Base-by-base conservation (phyloP, 106 monocot genomes). In the Platanthera guangdongensis region DNA sequence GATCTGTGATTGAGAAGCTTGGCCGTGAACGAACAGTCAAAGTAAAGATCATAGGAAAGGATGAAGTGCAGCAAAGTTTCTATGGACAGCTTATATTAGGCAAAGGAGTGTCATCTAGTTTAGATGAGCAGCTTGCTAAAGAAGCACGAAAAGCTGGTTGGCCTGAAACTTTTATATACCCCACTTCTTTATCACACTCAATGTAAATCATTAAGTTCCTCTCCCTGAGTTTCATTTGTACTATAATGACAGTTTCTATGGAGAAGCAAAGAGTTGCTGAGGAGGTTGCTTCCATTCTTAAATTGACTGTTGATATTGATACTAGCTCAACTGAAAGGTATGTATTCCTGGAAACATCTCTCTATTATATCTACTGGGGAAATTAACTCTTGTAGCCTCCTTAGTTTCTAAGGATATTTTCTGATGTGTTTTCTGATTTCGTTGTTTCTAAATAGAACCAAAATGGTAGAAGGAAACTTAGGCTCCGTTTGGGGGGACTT, bases 61-160 rank as follows among this genome's bases (percentile, higher is more conserved):
- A 93, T 50, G 96, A 93, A 89, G 93, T 94, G 15, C 89, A 90
- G 86, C 81, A 76, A 76, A 97, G 96, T 78, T 94, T 86, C 28
- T 97, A 91, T 88, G 91, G 89, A 68, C 96, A 94, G 78, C 93
- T 97, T 87, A 88, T 91, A 83, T 73, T 89, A 39, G 96, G 93
- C 28, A 85, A 91, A 86, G 96, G 96, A 71, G 74, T 88, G 14
- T 84, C 87, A 3, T 86, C 96, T 45, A 85, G 89, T 81, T 82
- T 97, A 76, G 96, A 97, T 78, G 94, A 97, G 53, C 86, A 93
- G 80, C 90, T 97, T 74, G 80, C 83, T 47, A 97, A 84, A 81
- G 91, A 91, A 84, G 94, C 87, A 73, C 81, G 73, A 78, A 93
- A 89, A 89, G 91, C 94, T 81, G 91, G 96, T 97, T n/a, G 52